Evolutionary conservation across 2,329 filamentous ascomycete genomes (phyloP), one percentile per base, ranked within the genome.

Genomic region (Rachicladosporium sp.): DNA sequence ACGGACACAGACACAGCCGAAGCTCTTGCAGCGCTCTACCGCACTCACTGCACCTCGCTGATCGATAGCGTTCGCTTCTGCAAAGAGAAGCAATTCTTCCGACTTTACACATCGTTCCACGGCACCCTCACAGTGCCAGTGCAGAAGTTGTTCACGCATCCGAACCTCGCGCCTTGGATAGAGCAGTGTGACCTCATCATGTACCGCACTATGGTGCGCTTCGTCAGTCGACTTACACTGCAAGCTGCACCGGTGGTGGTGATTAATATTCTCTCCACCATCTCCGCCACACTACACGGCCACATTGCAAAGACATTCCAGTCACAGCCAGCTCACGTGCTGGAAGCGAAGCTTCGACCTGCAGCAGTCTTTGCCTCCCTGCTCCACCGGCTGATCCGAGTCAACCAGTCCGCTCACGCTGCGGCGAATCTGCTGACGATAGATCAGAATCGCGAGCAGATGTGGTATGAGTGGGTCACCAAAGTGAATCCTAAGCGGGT

Each of bases 61-160:
- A 82, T 98, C 27, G 91, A 98, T 61, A 89, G 86, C 51, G 87
- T 98, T 45, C 82, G 91, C 23, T 96, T 85, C 60, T 95, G 89
- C 70, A 93, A 91, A 56, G 86, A 95, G 61, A 93, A 94, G 64
- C 89, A 87, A 5, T 93, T 98, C 59, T 93, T 94, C 58, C 85
- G 93, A 49, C 74, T 95, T 10, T 94, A 93, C 58, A 88, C 83
- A 4, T 91, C 89, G 1, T 96, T 98, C 59, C 86, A 94, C 54
- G 91, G 91, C 40, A 96, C 88, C 2, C 74, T 98, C 52, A 98
- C 91, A 1, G 93, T 95, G 61, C 91, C 91, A 4, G 89, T 96
- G 3, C 87, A 95, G 60, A 95, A 93, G 60, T 67, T 98, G 2
- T 82, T 98, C 53, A 78, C 79, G 10, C 78, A 93, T 53, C 78